phyloP scores from a whole-genome alignment of 345 rosid genomes.

The Pugionium dolabratum region DNA sequence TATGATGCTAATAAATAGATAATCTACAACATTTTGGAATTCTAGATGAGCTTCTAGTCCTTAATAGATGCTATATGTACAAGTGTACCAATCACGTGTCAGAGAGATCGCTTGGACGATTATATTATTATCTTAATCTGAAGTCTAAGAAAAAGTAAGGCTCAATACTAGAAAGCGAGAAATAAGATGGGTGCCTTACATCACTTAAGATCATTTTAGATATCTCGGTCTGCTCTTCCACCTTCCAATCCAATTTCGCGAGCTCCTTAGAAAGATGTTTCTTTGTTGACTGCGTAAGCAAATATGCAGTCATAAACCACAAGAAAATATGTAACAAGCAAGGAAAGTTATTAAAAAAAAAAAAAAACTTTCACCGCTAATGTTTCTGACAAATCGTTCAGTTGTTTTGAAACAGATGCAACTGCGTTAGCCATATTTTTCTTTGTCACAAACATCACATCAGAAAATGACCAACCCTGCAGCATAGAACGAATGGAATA shows the following conservation, averaged over 20 bases:
- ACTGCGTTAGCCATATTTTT: slow-evolving; percentile 87
- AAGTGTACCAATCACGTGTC: not conserved
- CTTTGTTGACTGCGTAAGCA: slow-evolving; percentile 69
- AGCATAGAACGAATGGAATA: slow-evolving; percentile 30
- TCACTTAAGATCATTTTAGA: slow-evolving; percentile 65
- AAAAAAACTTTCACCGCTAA: slow-evolving; percentile 50
- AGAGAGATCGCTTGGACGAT: not conserved
- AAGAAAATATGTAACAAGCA: slow-evolving; percentile 12
- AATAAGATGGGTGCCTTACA: slow-evolving; percentile 40
- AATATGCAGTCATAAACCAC: slow-evolving; percentile 22
- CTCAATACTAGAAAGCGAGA: slow-evolving; percentile 15
- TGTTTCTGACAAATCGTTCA: slow-evolving; percentile 74
- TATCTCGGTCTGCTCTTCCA: slow-evolving; percentile 74
- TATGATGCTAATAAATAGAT: not conserved
- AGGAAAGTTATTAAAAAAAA: not conserved
- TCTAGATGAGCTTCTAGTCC: not conserved
- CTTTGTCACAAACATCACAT: slow-evolving; percentile 90
- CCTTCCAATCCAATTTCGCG: slow-evolving; percentile 79
- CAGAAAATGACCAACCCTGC: slow-evolving; percentile 90
- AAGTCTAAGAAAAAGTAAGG: not conserved
- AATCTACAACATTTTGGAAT: not conserved
- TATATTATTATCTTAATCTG: slow-evolving; percentile 5
- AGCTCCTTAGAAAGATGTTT: slow-evolving; percentile 76
- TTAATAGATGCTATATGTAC: slow-evolving; percentile 11
- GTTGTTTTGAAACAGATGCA: slow-evolving; percentile 69